Conservation (phyloP, 371 early-diverging fungal genomes). For the Mucor racemosus region DNA sequence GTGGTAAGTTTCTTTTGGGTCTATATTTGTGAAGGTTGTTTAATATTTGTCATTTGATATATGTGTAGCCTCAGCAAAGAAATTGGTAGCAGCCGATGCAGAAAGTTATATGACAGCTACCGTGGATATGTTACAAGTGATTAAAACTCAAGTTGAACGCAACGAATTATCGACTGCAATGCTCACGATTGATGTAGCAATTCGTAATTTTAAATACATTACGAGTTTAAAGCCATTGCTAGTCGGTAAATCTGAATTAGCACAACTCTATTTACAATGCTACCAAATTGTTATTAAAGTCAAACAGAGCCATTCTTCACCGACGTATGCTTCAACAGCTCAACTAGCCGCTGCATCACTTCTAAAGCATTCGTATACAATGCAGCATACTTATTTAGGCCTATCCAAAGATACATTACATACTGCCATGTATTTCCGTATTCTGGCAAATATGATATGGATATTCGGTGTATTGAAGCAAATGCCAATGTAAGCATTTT, state of each 20-base stretch:
- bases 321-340: constrained; percentile 49
- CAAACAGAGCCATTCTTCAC: constrained; percentile 48
- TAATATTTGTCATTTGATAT: neutral
- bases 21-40: neutral
- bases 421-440: constrained; percentile 53
- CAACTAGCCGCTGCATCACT: constrained; percentile 49
- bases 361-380: constrained; percentile 57
- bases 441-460: constrained; percentile 60
- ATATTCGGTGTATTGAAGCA: constrained; percentile 59
- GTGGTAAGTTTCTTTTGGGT: constrained; percentile 10
- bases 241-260: constrained; percentile 51
- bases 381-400: constrained; percentile 72
- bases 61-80: constrained; percentile 24
- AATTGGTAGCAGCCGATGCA: constrained; percentile 28
- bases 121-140: constrained; percentile 28
- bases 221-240: constrained; percentile 44
- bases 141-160: constrained; percentile 25
- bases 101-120: constrained; percentile 37
- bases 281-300: constrained; percentile 48
- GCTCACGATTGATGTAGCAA: constrained; percentile 33
- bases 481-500: constrained; percentile 38
- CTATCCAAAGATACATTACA: constrained; percentile 46
- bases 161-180: constrained; percentile 29
- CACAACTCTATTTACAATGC: constrained; percentile 56
- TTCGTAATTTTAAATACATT: constrained; percentile 51